Evolutionary conservation across 106 monocot genomes (phyloP).

Genomic region (Dioscorea alata): DNA sequence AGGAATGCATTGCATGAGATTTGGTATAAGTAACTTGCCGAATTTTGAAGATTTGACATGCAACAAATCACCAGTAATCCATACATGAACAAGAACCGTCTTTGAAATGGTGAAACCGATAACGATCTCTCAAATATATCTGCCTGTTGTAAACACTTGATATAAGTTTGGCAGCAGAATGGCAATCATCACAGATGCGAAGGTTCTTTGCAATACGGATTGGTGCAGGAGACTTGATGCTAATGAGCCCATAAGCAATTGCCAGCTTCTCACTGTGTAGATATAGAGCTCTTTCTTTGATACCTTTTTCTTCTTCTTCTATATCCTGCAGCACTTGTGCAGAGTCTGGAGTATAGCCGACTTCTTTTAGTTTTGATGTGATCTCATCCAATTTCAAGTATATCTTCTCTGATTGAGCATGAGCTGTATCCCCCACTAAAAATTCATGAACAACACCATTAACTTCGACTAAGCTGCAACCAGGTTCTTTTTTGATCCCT

Average conservation of each 20-base stretch:
- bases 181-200: conserved; percentile 38
- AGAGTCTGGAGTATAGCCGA: conserved; percentile 26
- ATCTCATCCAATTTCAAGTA: conserved; percentile 30
- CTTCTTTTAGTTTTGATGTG: conserved; percentile 9
- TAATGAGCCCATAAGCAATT: conserved; percentile 33
- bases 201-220: conserved; percentile 35
- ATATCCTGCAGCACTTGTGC: conserved; percentile 30
- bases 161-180: conserved; percentile 22
- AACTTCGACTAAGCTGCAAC: conserved; percentile 31
- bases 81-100: conserved; percentile 29
- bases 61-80: conserved; percentile 32
- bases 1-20: too few species aligned
- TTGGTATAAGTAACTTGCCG: not conserved
- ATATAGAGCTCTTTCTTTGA: conserved; percentile 25
- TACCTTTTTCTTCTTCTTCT: conserved; percentile 24
- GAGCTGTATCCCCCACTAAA: conserved; percentile 33
- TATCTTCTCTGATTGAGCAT: conserved; percentile 21
- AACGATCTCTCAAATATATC: conserved; percentile 34
- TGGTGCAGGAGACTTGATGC: not conserved
- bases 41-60: not conserved
- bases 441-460: conserved; percentile 34
- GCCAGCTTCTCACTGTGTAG: conserved; percentile 45
- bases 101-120: conserved; percentile 36
- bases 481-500: conserved; percentile 24
- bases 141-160: conserved; percentile 27